These are phyloP conservation scores for Lichtheimia ramosa DNA, from an alignment of 371 early-diverging fungal genomes.

Conservation along the genomic window DNA sequence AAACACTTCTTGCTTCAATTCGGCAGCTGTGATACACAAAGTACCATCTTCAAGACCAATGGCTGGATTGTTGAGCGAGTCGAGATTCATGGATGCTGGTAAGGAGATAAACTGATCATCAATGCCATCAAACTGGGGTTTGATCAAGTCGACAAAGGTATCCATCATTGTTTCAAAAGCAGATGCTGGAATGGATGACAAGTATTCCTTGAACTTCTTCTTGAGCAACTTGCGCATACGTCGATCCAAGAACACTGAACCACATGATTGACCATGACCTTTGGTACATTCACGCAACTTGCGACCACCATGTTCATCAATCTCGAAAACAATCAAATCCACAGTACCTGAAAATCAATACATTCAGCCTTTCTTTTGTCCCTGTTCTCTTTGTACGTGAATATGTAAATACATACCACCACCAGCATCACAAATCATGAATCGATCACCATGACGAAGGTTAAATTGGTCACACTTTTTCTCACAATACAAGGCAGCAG, in stretches of 20 bases:
- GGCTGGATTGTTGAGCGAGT: slow-evolving; percentile 43
- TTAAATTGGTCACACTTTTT: slow-evolving; percentile 52
- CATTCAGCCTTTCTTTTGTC: background rate
- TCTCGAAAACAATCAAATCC: slow-evolving; percentile 40
- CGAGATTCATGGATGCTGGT: slow-evolving; percentile 48
- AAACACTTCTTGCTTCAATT: slow-evolving; percentile 50
- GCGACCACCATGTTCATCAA: slow-evolving; percentile 31
- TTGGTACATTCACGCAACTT: slow-evolving; percentile 56
- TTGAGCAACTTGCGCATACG: slow-evolving; percentile 56
- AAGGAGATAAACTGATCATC: slow-evolving; percentile 52
- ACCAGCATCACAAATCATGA: slow-evolving; percentile 59
- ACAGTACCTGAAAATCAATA: slow-evolving; percentile 23
- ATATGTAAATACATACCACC: slow-evolving; percentile 11
- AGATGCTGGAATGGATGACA: slow-evolving; percentile 51
- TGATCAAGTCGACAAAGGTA: slow-evolving; percentile 50
- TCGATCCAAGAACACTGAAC: slow-evolving; percentile 58
- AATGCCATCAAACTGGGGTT: slow-evolving; percentile 55
- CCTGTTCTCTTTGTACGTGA: background rate
- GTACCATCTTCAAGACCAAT: slow-evolving; percentile 59
- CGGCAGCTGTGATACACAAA: slow-evolving; percentile 46
- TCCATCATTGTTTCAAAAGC: slow-evolving; percentile 60
- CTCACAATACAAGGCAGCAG: slow-evolving; percentile 52
- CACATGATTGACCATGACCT: slow-evolving; percentile 60
- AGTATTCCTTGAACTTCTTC: slow-evolving; percentile 46
- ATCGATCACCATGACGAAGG: slow-evolving; percentile 47